phyloP scores from a whole-genome alignment of 345 rosid genomes.

The Crucihimalaya himalaica region DNA sequence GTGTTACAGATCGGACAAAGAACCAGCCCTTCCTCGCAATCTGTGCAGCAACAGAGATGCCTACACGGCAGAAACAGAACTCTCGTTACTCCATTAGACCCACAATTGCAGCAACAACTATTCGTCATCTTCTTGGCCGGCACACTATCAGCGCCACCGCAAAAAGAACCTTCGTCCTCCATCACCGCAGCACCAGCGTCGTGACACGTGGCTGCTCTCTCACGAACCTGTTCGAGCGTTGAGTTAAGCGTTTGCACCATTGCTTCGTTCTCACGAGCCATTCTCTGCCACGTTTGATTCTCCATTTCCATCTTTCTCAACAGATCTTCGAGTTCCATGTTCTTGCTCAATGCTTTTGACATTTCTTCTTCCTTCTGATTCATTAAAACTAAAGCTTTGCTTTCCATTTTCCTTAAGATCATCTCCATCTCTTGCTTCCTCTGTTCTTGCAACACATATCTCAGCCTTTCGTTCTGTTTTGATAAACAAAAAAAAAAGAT shows the following conservation, averaged over 20 bases:
- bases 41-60: slow-evolving; percentile 78
- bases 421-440: slow-evolving; percentile 50
- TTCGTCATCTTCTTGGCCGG: slow-evolving; percentile 19
- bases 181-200: slow-evolving; percentile 30
- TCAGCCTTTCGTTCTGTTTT: slow-evolving; percentile 58
- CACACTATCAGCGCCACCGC: slow-evolving; percentile 32
- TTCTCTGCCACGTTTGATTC: slow-evolving; percentile 61
- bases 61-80: slow-evolving; percentile 91
- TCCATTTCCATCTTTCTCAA: slow-evolving; percentile 59
- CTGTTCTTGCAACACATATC: slow-evolving; percentile 55
- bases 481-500: neutral
- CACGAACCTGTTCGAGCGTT: slow-evolving; percentile 51
- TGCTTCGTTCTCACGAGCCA: slow-evolving; percentile 62
- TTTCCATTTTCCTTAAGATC: slow-evolving; percentile 47
- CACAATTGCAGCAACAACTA: slow-evolving; percentile 58
- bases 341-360: slow-evolving; percentile 47
- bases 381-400: slow-evolving; percentile 44
- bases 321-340: slow-evolving; percentile 58
- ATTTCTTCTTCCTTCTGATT: slow-evolving; percentile 67
- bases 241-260: slow-evolving; percentile 50
- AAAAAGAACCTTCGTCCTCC: slow-evolving; percentile 60
- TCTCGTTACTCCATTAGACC: slow-evolving; percentile 50
- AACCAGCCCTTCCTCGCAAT: slow-evolving; percentile 58
- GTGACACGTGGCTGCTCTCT: slow-evolving; percentile 43
- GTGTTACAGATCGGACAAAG: slow-evolving; percentile 73